Evolutionary conservation across 78 protist species (phyloP).

Genomic region (Dictyostelium purpureum): DNA sequence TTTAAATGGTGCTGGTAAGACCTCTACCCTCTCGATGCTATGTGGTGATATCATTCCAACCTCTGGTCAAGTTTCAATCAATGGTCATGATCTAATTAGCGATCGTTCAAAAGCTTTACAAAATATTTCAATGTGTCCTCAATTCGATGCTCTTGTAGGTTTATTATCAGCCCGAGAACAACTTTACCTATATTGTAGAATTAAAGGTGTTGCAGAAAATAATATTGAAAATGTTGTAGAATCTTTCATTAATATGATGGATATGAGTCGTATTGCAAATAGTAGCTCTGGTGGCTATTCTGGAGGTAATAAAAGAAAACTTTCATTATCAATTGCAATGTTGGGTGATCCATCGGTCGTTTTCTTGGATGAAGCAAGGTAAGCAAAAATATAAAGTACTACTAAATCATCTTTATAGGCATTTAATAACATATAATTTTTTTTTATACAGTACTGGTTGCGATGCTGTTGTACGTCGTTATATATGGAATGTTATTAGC

Average conservation of each 20-base stretch:
- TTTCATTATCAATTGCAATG: slow-evolving; percentile 86
- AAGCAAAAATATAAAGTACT: no score
- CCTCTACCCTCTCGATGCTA: slow-evolving; percentile 90
- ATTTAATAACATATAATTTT: no score
- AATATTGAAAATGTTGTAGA: background rate
- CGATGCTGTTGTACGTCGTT: slow-evolving; percentile 80
- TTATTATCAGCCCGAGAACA: slow-evolving; percentile 88
- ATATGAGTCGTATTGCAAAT: slow-evolving; percentile 16
- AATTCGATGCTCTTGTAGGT: slow-evolving; percentile 86
- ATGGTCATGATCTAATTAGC: background rate
- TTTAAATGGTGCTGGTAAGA: slow-evolving; percentile 97
- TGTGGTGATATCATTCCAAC: slow-evolving; percentile 87
- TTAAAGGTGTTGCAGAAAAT: slow-evolving; percentile 66
- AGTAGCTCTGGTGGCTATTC: background rate
- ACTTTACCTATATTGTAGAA: slow-evolving; percentile 85
- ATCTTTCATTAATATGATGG: slow-evolving; percentile 32
- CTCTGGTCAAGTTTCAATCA: slow-evolving; percentile 83
- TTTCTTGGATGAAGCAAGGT: slow-evolving; percentile 84
- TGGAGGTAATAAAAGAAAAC: slow-evolving; percentile 93
- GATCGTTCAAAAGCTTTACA: background rate
- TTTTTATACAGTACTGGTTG: slow-evolving; percentile 74
- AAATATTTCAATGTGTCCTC: slow-evolving; percentile 93
- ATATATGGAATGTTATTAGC: slow-evolving; percentile 77
- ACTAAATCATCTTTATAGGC: background rate
- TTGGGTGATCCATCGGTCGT: slow-evolving; percentile 83